Conservation (phyloP, 1,284 basidiomycete genomes). For the Austroboletus novae-zelandiae region DNA sequence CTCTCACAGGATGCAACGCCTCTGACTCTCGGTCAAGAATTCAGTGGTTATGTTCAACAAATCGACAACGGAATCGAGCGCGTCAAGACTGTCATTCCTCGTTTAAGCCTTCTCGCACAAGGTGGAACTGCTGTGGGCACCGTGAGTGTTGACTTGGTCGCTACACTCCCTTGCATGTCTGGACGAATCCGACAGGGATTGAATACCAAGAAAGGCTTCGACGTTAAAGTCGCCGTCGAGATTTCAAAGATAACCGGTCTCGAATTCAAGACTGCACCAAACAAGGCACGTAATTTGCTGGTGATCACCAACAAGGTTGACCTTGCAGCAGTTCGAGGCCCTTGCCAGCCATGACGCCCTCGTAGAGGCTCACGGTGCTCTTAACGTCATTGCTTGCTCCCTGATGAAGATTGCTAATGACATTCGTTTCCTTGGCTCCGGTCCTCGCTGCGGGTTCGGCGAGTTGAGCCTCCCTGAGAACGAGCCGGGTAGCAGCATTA, state of each 20-base stretch:
- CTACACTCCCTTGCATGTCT: background rate
- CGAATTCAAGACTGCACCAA: conserved; percentile 94
- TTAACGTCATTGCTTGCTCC: conserved; percentile 93
- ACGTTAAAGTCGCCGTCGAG: conserved; percentile 90
- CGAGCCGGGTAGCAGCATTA: conserved; percentile 98
- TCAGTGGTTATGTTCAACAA: conserved; percentile 98
- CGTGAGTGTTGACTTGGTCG: conserved; percentile 44
- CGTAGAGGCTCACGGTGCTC: conserved; percentile 94
- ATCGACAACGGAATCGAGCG: conserved; percentile 89
- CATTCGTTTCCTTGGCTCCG: conserved; percentile 96
- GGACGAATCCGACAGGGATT: conserved; percentile 63
- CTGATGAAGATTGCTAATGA: conserved; percentile 99
- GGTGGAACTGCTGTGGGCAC: conserved; percentile 99
- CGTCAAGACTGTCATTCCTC: conserved; percentile 80
- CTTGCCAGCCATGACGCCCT: conserved; percentile 96
- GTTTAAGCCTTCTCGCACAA: conserved; percentile 90
- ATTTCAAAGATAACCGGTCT: conserved; percentile 91
- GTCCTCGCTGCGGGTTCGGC: conserved; percentile 96
- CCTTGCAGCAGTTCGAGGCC: conserved; percentile 79
- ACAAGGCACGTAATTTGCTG: conserved; percentile 66
- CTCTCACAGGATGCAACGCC: conserved; percentile 87
- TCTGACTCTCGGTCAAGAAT: conserved; percentile 97
- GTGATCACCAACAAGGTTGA: conserved; percentile 1
- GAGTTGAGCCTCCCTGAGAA: conserved; percentile 96
- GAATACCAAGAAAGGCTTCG: conserved; percentile 97